Evolutionary conservation across 768 basidiomycete species (phyloP).

Genomic region (Holtermanniella nyarrowii): DNA sequence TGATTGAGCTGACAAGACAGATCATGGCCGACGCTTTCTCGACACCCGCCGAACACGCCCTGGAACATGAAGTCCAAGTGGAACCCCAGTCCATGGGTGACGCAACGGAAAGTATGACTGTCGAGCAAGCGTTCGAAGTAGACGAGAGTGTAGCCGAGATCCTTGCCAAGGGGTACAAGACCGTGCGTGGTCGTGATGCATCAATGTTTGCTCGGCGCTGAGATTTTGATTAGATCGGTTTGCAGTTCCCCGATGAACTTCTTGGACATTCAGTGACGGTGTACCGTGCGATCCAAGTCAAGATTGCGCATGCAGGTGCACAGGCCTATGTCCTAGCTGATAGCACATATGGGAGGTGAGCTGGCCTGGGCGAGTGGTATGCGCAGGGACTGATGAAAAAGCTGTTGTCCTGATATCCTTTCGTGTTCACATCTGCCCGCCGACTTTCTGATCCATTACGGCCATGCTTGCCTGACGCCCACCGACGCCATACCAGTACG

Average conservation of each 20-base stretch:
- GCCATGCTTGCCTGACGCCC: constrained; percentile 91
- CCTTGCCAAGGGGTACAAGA: constrained; percentile 54
- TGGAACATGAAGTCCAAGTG: constrained; percentile 27
- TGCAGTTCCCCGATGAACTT: constrained; percentile 94
- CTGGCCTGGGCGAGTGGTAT: not conserved
- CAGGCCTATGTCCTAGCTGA: constrained; percentile 90
- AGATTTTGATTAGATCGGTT: constrained; percentile 47
- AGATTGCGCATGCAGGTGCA: constrained; percentile 38
- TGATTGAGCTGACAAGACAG: not conserved
- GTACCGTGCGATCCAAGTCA: constrained; percentile 54
- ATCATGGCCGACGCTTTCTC: constrained; percentile 29
- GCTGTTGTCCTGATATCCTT: constrained; percentile 95
- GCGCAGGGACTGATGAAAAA: constrained; percentile 31
- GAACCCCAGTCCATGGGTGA: constrained; percentile 20
- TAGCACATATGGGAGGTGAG: constrained; percentile 91
- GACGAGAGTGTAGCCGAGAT: constrained; percentile 57
- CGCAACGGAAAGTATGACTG: constrained; percentile 6
- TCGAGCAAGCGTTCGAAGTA: constrained; percentile 67
- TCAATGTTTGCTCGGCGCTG: not conserved
- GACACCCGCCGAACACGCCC: constrained; percentile 37
- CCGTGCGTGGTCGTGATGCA: constrained; percentile 46
- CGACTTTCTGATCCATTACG: constrained; percentile 86
- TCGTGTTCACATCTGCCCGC: constrained; percentile 89
- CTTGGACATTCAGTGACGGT: constrained; percentile 76
- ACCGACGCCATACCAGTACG: constrained; percentile 78